A percentile compares a stretch with the other conserved stretches of the same genome.
These are phyloP conservation scores for Solanum habrochaites DNA, from an alignment of 257 asterid species.

Conservation along the genomic window DNA sequence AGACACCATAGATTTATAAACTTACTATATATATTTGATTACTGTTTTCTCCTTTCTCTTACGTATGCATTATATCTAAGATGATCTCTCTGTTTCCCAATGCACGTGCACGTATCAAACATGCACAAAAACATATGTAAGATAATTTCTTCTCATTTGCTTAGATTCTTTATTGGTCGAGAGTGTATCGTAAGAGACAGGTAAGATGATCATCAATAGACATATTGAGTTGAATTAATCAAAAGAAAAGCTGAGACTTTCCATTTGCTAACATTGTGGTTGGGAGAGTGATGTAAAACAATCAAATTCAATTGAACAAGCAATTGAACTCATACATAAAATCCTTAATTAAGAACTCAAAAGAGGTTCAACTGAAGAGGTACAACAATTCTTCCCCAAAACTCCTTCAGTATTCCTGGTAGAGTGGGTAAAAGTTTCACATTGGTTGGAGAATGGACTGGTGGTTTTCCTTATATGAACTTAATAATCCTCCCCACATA, in stretches of 20 bases:
- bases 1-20: background rate
- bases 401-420: background rate
- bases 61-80: background rate
- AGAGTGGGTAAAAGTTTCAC: too few relatives aligned
- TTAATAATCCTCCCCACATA: too few relatives aligned
- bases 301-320: background rate
- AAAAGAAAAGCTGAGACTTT: background rate
- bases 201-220: background rate
- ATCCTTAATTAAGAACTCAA: background rate
- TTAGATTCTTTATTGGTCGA: background rate
- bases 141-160: background rate
- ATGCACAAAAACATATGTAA: background rate
- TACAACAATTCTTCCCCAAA: background rate
- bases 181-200: background rate
- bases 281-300: background rate
- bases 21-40: background rate
- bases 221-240: background rate
- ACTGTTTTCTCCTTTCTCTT: background rate
- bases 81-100: background rate
- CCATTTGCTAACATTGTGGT: background rate
- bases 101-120: background rate
- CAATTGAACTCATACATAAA: background rate
- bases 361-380: background rate
- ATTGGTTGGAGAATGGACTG: too few relatives aligned
- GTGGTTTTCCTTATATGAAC: too few relatives aligned